A percentile compares a stretch with the other conserved stretches of the same genome.
Conservation (phyloP, 192 early-diverging fungal species). For the Funneliformis mosseae region DNA sequence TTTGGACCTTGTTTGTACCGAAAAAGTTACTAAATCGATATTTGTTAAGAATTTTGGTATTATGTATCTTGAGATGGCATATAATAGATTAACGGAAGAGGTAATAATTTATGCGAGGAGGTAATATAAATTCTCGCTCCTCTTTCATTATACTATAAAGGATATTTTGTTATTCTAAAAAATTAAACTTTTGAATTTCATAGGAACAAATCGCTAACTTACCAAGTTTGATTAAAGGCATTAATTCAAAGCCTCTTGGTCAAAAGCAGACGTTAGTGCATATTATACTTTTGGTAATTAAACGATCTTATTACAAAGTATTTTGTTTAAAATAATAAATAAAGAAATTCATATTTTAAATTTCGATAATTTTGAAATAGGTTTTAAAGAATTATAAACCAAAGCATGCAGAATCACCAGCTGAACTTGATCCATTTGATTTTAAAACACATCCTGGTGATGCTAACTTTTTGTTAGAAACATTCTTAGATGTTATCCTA, state of each 20-base stretch:
- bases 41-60: slow-evolving; percentile 80
- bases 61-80: slow-evolving; percentile 85
- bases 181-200: not conserved
- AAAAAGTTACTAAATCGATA: slow-evolving; percentile 36
- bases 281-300: slow-evolving; percentile 67
- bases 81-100: slow-evolving; percentile 50
- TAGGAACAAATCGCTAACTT: slow-evolving; percentile 47
- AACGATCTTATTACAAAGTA: slow-evolving; percentile 10
- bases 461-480: slow-evolving; percentile 52
- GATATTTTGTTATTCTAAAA: too few relatives aligned
- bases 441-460: slow-evolving; percentile 59
- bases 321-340: slow-evolving; percentile 14
- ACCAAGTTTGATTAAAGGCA: slow-evolving; percentile 64
- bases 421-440: slow-evolving; percentile 54
- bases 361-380: slow-evolving; percentile 26
- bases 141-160: not conserved
- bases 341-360: slow-evolving; percentile 38
- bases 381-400: slow-evolving; percentile 47
- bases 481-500: slow-evolving; percentile 67
- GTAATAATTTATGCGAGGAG: slow-evolving; percentile 36
- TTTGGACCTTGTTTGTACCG: slow-evolving; percentile 58
- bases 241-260: slow-evolving; percentile 53
- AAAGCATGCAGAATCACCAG: slow-evolving; percentile 40
- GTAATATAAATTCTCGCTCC: not conserved
- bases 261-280: slow-evolving; percentile 67